Base-by-base conservation (phyloP, 495 filamentous ascomycete genomes). In the Aspergillus taichungensis region DNA sequence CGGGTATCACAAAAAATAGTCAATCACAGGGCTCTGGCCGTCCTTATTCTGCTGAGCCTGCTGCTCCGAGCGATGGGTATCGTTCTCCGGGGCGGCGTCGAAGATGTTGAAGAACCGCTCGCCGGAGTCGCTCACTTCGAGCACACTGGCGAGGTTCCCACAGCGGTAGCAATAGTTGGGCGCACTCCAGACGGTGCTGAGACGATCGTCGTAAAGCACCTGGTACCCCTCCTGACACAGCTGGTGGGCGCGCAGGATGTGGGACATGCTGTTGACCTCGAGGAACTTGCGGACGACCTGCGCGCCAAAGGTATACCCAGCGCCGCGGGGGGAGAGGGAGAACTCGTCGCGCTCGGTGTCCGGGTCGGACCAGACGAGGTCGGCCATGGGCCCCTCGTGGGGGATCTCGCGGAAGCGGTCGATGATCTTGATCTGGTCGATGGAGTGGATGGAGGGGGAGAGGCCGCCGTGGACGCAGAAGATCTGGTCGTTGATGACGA, bases 391-490 rank as follows among this genome's bases (percentile, higher is more conserved):
- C 0, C 92, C 92, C 64, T 98, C 92, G 64, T 98, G 92, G 1
- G 92, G 92, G 39, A 98, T 98, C 59, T 98, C 92, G 34, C 92
- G 80, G 69, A 95, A 98, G 6, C 92, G 87, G 69, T 98, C 92
- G 59, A 98, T 96, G 59, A 97, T 90, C 64, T 98, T 98, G 69
- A 98, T 97, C 64, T 98, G 92, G 59, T 98, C 92, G 59, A 98
- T 95, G 12, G 87, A 94, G 63, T 98, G 92, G 52, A 98, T 97
- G 5, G 87, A 94, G 0, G 92, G 92, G 6, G 87, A 94, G 28
- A 97, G 79, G 8, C 92, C 89, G 52, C 92, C 92, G 63, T 98
- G 92, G 6, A 98, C 92, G 62, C 92, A 98, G 64, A 98, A 97
- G 52, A 98, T 97, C 62, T 96, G 85, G 63, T 98, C 83, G 66